Conservation (phyloP, 352 stramenopile species). For the Globisporangium rhizosaccharum region DNA sequence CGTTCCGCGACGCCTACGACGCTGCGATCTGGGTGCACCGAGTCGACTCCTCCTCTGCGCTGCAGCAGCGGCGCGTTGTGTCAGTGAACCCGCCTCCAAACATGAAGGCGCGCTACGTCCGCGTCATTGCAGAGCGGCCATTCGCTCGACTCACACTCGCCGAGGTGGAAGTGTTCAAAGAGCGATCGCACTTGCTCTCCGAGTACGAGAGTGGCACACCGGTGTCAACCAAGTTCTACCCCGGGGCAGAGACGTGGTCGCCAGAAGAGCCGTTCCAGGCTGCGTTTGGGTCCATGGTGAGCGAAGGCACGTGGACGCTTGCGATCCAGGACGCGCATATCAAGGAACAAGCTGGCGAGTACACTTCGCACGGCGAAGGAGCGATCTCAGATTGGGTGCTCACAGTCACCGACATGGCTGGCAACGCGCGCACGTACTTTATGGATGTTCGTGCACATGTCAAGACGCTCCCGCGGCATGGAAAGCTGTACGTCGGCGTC, state of each 20-base stretch:
- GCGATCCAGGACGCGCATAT: constrained; percentile 33
- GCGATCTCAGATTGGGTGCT: constrained; percentile 73
- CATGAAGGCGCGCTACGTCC: constrained; percentile 52
- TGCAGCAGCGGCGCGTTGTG: constrained; percentile 26
- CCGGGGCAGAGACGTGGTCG: constrained; percentile 44
- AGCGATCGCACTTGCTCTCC: constrained; percentile 48
- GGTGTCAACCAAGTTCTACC: constrained; percentile 38
- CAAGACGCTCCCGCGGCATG: constrained; percentile 63
- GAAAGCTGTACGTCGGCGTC: constrained; percentile 49
- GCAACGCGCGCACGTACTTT: constrained; percentile 44
- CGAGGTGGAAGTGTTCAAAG: constrained; percentile 70
- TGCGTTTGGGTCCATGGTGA: constrained; percentile 39
- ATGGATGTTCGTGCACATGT: constrained; percentile 64
- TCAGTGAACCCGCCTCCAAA: constrained; percentile 38
- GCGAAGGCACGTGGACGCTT: constrained; percentile 57
- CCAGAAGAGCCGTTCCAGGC: constrained; percentile 57
- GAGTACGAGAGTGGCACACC: constrained; percentile 53
- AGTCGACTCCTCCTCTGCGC: constrained; percentile 15
- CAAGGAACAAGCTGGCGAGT: constrained; percentile 10
- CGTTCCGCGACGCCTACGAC: constrained; percentile 40
- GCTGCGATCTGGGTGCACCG: constrained; percentile 42
- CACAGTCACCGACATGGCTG: constrained; percentile 54
- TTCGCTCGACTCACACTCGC: constrained; percentile 49
- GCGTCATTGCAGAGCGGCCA: constrained; percentile 41
- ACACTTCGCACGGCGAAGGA: constrained; percentile 28